Conservation (phyloP, 2,329 filamentous ascomycete genomes). For the Neofusicoccum umdonicola region DNA sequence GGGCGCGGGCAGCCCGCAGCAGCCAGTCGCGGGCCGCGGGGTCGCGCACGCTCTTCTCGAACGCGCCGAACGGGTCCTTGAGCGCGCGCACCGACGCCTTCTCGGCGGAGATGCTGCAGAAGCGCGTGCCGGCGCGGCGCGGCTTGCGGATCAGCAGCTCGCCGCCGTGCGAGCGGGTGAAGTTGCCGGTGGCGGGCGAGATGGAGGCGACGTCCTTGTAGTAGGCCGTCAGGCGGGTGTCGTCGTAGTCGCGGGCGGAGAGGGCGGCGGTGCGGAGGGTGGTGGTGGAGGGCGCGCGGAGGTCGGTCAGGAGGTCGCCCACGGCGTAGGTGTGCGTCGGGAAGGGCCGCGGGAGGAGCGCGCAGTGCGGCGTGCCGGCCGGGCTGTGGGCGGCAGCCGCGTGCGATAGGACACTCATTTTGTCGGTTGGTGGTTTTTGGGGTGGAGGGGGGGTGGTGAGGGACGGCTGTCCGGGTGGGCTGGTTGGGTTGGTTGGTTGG, state of each 20-base stretch:
- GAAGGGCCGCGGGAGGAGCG: constrained; percentile 1
- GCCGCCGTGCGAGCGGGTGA: constrained; percentile 14
- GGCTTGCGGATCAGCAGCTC: constrained; percentile 9
- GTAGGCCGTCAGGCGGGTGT: constrained; percentile 16
- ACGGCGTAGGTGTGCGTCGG: constrained; percentile 9
- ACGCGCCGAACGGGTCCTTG: constrained; percentile 8
- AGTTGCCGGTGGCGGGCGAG: constrained; percentile 13
- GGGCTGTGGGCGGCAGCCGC: background rate
- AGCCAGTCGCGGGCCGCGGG: background rate
- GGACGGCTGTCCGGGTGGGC: background rate
- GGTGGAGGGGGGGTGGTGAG: background rate
- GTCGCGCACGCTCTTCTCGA: background rate
- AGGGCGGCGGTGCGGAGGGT: constrained; percentile 8
- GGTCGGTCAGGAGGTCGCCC: constrained; percentile 13
- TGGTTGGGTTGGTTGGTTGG: background rate
- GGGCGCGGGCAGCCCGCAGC: background rate
- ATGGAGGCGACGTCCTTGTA: constrained; percentile 17
- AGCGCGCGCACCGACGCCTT: background rate
- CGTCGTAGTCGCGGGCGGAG: constrained; percentile 13
- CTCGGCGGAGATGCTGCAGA: constrained; percentile 16
- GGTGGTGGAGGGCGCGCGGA: background rate
- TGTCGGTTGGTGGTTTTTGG: constrained; percentile 6
- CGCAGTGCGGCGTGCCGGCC: background rate
- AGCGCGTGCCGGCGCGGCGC: background rate
- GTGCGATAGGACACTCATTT: constrained; percentile 15